phyloP scores from a whole-genome alignment of 495 filamentous ascomycete species.

The Aspergillus funiculosus region DNA sequence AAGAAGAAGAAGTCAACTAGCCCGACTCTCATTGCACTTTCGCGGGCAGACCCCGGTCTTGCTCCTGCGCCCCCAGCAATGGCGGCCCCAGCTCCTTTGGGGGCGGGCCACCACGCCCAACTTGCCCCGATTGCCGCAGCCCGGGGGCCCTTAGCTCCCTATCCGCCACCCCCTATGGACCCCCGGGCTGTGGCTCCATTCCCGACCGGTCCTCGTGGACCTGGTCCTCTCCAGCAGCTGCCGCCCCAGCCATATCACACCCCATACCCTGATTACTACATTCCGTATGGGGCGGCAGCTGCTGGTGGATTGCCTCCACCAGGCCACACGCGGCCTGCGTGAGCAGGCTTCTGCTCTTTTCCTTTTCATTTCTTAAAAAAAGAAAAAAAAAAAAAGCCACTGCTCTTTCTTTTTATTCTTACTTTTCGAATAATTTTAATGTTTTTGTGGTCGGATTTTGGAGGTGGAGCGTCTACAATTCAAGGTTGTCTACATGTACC shows the following conservation, averaged over 20 bases:
- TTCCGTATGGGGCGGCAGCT: constrained; percentile 16
- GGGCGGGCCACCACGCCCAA: constrained; percentile 20
- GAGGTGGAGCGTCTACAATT: no score
- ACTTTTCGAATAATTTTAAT: constrained; percentile 1
- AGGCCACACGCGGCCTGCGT: constrained; percentile 18
- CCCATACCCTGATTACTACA: constrained; percentile 24
- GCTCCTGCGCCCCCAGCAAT: constrained; percentile 15
- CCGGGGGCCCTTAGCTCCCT: constrained; percentile 16
- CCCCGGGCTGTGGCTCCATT: constrained; percentile 20
- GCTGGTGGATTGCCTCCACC: constrained; percentile 18
- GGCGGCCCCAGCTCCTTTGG: constrained; percentile 16
- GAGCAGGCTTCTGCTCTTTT: constrained; percentile 2
- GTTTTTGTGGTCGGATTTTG: background rate
- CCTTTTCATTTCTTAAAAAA: background rate
- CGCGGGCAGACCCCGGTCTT: constrained; percentile 17
- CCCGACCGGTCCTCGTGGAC: constrained; percentile 16
- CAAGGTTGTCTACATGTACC: constrained; percentile 17
- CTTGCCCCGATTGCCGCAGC: constrained; percentile 18
- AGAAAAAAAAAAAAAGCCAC: no score
- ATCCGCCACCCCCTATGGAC: constrained; percentile 16
- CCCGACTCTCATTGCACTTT: constrained; percentile 7
- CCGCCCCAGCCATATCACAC: constrained; percentile 24
- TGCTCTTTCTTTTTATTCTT: constrained; percentile 3
- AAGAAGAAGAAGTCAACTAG: constrained; percentile 19
- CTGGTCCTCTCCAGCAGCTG: constrained; percentile 16